Percentiles rank a stretch among this genome's conserved stretches.
phyloP scores from a whole-genome alignment of 768 basidiomycete genomes.

The Trametes elegans region DNA sequence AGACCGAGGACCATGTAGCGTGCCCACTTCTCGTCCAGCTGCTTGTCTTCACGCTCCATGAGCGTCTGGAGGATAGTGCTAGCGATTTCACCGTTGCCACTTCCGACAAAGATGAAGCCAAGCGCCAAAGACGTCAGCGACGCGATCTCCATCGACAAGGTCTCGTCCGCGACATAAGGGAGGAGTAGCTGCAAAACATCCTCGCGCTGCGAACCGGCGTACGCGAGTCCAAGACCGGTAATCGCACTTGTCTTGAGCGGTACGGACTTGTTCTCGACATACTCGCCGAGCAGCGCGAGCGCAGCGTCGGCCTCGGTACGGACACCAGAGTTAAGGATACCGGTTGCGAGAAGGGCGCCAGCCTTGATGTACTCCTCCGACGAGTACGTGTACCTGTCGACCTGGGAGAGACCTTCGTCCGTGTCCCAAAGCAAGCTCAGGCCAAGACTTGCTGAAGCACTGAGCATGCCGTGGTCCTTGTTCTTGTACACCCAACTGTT shows the following conservation, averaged over 20 bases:
- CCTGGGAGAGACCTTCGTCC: conserved; percentile 87
- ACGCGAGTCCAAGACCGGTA: conserved; percentile 90
- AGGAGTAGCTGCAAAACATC: conserved; percentile 79
- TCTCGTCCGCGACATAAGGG: conserved; percentile 79
- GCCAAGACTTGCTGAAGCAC: conserved; percentile 92
- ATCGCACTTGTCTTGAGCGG: conserved; percentile 86
- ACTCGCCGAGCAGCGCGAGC: conserved; percentile 84
- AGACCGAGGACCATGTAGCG: conserved; percentile 88
- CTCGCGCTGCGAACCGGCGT: conserved; percentile 89
- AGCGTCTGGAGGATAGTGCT: conserved; percentile 86
- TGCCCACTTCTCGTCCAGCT: conserved; percentile 91
- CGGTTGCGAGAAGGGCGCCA: conserved; percentile 92
- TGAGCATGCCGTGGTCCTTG: conserved; percentile 99
- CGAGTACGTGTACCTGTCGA: conserved; percentile 98
- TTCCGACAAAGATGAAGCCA: conserved; percentile 95
- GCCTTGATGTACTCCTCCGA: conserved; percentile 97
- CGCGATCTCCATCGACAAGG: conserved; percentile 83
- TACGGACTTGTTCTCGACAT: conserved; percentile 83
- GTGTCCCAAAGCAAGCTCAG: conserved; percentile 95
- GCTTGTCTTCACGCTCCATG: conserved; percentile 78
- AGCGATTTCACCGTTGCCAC: conserved; percentile 90
- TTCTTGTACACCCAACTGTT: conserved; percentile 99
- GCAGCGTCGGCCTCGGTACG: conserved; percentile 93
- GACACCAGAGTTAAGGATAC: conserved; percentile 85
- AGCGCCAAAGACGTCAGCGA: conserved; percentile 83